A percentile compares a stretch with the other conserved stretches of the same genome.
Conservation (phyloP, 1,139 yeast species). For the Yamadazyma kanchanaburiensis region DNA sequence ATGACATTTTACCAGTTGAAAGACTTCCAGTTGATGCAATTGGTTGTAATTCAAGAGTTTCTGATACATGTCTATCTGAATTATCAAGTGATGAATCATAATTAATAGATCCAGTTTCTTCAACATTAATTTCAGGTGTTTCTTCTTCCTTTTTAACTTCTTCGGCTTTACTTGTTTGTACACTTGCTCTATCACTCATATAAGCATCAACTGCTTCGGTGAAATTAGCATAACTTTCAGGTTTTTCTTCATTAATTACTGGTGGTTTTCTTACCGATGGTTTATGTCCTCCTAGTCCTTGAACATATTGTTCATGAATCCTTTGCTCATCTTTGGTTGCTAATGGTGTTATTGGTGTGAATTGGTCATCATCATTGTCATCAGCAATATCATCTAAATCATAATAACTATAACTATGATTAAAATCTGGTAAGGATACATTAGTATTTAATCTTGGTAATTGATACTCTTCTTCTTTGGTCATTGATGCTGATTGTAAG, state of each 20-base stretch:
- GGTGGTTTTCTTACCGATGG: constrained; percentile 26
- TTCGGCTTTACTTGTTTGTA: constrained; percentile 16
- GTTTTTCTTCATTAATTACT: not conserved
- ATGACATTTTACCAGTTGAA: constrained; percentile 35
- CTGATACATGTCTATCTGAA: not conserved
- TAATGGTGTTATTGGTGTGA: constrained; percentile 31
- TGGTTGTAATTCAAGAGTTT: constrained; percentile 18
- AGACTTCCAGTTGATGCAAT: constrained; percentile 35
- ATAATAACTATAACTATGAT: constrained; percentile 16
- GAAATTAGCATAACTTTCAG: constrained; percentile 4
- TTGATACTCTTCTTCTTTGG: constrained; percentile 7
- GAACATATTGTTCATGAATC: constrained; percentile 29
- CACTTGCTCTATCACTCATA: constrained; percentile 21
- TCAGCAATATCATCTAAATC: constrained; percentile 7
- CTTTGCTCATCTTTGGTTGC: constrained; percentile 18
- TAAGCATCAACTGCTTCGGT: constrained; percentile 17
- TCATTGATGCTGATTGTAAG: constrained; percentile 23
- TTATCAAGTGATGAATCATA: not conserved
- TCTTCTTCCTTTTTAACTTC: constrained; percentile 1
- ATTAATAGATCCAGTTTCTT: not conserved
- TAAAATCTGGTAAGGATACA: constrained; percentile 28
- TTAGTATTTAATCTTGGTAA: constrained; percentile 24
- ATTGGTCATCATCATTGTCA: constrained; percentile 11
- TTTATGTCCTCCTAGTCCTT: constrained; percentile 25
- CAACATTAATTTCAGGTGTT: not conserved